A percentile compares a stretch with the other conserved stretches of the same genome.
phyloP scores from a whole-genome alignment of 2,329 filamentous ascomycete genomes.

The Calonectria crousiana region DNA sequence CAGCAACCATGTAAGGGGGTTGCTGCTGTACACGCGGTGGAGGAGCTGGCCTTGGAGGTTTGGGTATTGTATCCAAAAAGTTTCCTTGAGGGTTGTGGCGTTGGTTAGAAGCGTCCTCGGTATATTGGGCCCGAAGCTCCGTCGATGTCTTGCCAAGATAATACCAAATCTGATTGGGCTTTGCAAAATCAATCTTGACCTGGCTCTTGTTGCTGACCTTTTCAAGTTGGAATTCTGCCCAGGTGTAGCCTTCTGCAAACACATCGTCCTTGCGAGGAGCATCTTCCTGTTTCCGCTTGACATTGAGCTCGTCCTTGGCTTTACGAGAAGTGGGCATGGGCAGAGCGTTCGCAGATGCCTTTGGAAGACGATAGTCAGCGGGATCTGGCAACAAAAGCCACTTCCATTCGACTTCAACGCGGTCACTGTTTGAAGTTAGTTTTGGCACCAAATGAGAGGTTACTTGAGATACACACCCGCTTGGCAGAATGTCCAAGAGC shows the following conservation, averaged over 20 bases:
- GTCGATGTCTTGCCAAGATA: slow-evolving; percentile 90
- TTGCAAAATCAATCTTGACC: slow-evolving; percentile 77
- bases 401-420: slow-evolving; percentile 86
- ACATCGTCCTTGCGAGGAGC: slow-evolving; percentile 73
- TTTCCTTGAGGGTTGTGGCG: slow-evolving; percentile 77
- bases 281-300: slow-evolving; percentile 71
- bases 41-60: slow-evolving; percentile 57
- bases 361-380: slow-evolving; percentile 77
- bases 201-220: slow-evolving; percentile 70
- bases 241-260: slow-evolving; percentile 77
- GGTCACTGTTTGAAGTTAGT: slow-evolving; percentile 70
- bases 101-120: slow-evolving; percentile 75
- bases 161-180: slow-evolving; percentile 84
- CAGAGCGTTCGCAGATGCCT: slow-evolving; percentile 79
- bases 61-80: slow-evolving; percentile 77
- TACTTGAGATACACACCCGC: slow-evolving; percentile 71
- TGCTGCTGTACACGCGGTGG: slow-evolving; percentile 36
- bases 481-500: slow-evolving; percentile 85
- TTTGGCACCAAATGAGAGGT: neutral
- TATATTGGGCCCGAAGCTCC: slow-evolving; percentile 91
- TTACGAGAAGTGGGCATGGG: slow-evolving; percentile 75
- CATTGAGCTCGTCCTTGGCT: slow-evolving; percentile 75
- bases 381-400: slow-evolving; percentile 82
- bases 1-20: slow-evolving; percentile 43
- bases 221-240: slow-evolving; percentile 83